Base-by-base conservation (phyloP, 768 basidiomycete species). In the Boletus sp. region DNA sequence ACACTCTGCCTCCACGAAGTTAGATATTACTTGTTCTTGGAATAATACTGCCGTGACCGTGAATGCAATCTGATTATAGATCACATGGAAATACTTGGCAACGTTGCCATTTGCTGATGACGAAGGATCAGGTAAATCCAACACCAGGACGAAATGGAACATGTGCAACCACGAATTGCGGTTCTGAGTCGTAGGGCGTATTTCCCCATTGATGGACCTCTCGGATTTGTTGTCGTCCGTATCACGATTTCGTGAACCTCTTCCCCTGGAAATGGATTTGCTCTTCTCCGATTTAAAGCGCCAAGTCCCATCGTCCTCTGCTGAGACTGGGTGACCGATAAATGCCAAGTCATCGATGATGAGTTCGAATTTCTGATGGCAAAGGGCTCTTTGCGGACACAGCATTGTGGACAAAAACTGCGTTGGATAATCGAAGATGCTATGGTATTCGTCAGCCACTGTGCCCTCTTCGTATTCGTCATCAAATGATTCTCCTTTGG, bases 301-400 rank as follows among this genome's bases (percentile, higher is more conserved):
- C 93, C 94, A 94, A 14, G 66, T 75, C 1, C 87, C 90, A 60
- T 87, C 85, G 29, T 75, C 64, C 49, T 90, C 87, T 11, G 82
- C 82, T 65, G 88, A 90, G 3, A 98, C 93, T 2, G 96, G 97
- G 69, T 98, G 95, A 0, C 97, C 97, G 41, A 98, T 79, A 69
- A 98, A 98, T 6, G 85, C 90, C 25, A 98, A 78, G 62, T 94
- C 87, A 66, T 98, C 94, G 25, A 97, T 87, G 38, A 91, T 72
- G 30, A 99, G 81, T 68, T 96, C 93, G 66, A 97, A 98, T 64
- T 92, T 92, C 69, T 93, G 90, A 70, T 99, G 93, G 63, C 93
- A 97, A 70, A 94, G 83, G 14, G 84, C 78, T 30, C 76, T 73
- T 42, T 84, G 79, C 1, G 96, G 94, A 55, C 88, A 89, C 3